Evolutionary conservation across 2,329 filamentous ascomycete genomes (phyloP).

Genomic region (Fusarium sp.): DNA sequence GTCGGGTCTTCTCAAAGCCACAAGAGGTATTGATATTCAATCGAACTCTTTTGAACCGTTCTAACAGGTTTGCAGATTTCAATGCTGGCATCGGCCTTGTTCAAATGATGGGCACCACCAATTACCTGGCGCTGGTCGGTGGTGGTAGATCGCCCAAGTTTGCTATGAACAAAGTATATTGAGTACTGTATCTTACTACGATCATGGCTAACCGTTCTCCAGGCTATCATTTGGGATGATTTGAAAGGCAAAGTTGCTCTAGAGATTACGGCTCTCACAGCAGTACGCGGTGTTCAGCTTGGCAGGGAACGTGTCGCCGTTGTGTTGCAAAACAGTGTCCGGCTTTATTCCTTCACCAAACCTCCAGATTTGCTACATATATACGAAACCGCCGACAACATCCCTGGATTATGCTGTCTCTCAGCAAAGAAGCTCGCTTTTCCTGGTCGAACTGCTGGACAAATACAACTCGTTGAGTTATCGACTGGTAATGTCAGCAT

Average conservation of each 20-base stretch:
- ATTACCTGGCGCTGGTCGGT: constrained; percentile 89
- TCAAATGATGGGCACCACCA: constrained; percentile 87
- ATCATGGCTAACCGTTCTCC: constrained; percentile 12
- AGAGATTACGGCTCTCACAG: constrained; percentile 83
- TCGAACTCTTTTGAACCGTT: neutral
- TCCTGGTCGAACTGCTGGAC: constrained; percentile 86
- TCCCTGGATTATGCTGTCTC: constrained; percentile 81
- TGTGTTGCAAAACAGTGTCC: constrained; percentile 82
- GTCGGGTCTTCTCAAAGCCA: constrained; percentile 74
- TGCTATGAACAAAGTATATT: constrained; percentile 80
- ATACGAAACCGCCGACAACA: constrained; percentile 89
- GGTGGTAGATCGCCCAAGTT: constrained; percentile 88
- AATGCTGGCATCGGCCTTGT: constrained; percentile 84
- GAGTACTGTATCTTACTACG: neutral
- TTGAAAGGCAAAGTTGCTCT: constrained; percentile 76
- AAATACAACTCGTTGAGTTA: constrained; percentile 88
- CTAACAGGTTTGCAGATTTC: constrained; percentile 66
- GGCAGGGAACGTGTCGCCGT: constrained; percentile 81
- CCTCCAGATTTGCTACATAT: constrained; percentile 75
- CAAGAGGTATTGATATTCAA: constrained; percentile 53
- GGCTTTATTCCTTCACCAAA: constrained; percentile 82
- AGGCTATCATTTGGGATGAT: constrained; percentile 93
- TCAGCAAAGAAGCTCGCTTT: constrained; percentile 80
- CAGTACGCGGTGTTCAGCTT: constrained; percentile 82
- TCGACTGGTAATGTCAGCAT: constrained; percentile 87